Evolutionary conservation across 2,329 filamentous ascomycete genomes (phyloP), one percentile per base, ranked within the genome.

Genomic region (Drechslerella coelobrocha): DNA sequence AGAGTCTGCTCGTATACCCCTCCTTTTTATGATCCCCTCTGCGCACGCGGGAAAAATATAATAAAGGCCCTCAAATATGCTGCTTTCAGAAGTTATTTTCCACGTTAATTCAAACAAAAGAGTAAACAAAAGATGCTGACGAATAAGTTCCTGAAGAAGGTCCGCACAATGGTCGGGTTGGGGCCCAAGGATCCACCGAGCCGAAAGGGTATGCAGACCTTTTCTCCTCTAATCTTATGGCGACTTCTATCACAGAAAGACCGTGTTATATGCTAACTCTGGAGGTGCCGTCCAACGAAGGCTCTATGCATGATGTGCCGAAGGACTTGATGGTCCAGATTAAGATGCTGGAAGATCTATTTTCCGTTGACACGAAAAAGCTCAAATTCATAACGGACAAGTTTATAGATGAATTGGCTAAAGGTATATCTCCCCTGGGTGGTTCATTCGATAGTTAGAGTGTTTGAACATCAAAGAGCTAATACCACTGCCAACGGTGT

Each of bases 311-410:
- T 79, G 91, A 97, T 82, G 85, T 96, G 80, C 92, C 93, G 53
- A 75, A 76, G 60, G 74, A 76, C 69, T 71, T 76, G 57, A 75
- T 75, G 73, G 79, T 84, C 59, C 89, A 97, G 81, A 92, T 97
- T 78, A 87, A 90, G 79, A 84, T 85, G 72, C 84, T 97, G 23
- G 94, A 97, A 82, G 85, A 92, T 65, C 80, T 89, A 59, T 96
- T 99, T 80, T 89, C 88, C 9, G 87, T 97, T 48, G 85, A 89
- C 74, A 84, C 84, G 0, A 81, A 84, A 37, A 96, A 90, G 82
- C 86, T 97, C 61, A 97, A 97, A 85, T 81, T 89, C 74, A 92
- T 99, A 77, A 93, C 91, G 43, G 83, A 90, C 57, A 93, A 96
- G 79, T 99, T 99, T 79, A 84, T 95, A 54, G 84, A 84, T 31